A percentile compares a stretch with the other conserved stretches of the same genome.
Evolutionary conservation across 805 yeast species (phyloP).

Genomic region (Yarrowia hollandica): DNA sequence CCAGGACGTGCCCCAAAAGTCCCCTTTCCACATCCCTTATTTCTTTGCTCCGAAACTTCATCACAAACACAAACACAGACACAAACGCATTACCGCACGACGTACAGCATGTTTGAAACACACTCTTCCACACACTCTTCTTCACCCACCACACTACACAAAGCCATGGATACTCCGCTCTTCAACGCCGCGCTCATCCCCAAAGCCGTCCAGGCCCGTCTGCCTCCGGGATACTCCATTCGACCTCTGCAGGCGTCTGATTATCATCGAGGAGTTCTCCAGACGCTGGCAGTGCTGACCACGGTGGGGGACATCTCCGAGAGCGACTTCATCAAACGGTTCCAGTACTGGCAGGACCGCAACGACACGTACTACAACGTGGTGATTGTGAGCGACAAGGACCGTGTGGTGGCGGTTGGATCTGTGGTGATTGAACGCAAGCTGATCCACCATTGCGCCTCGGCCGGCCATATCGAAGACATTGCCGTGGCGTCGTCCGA

Average conservation of each 20-base stretch:
- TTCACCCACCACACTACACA: not conserved
- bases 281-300: slow-evolving; percentile 68
- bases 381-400: slow-evolving; percentile 59
- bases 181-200: slow-evolving; percentile 39
- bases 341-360: slow-evolving; percentile 58
- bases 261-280: slow-evolving; percentile 60
- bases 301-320: slow-evolving; percentile 72
- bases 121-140: slow-evolving; percentile 14
- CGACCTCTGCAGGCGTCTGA: slow-evolving; percentile 60
- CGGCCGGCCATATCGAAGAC: slow-evolving; percentile 93
- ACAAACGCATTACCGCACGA: not conserved
- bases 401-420: slow-evolving; percentile 77
- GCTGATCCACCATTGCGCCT: slow-evolving; percentile 75
- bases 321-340: slow-evolving; percentile 51
- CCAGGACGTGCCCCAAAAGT: not conserved
- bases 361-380: slow-evolving; percentile 61
- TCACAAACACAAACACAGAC: not conserved
- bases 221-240: slow-evolving; percentile 68
- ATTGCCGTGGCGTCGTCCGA: slow-evolving; percentile 73
- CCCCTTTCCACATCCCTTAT: not conserved
- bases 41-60: not conserved
- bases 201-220: slow-evolving; percentile 33
- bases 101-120: slow-evolving; percentile 3
- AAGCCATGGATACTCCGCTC: slow-evolving; percentile 31
- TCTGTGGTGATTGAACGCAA: slow-evolving; percentile 77